Base-by-base conservation (phyloP, 2,329 filamentous ascomycete species). In the Cladobotryum mycophilum region DNA sequence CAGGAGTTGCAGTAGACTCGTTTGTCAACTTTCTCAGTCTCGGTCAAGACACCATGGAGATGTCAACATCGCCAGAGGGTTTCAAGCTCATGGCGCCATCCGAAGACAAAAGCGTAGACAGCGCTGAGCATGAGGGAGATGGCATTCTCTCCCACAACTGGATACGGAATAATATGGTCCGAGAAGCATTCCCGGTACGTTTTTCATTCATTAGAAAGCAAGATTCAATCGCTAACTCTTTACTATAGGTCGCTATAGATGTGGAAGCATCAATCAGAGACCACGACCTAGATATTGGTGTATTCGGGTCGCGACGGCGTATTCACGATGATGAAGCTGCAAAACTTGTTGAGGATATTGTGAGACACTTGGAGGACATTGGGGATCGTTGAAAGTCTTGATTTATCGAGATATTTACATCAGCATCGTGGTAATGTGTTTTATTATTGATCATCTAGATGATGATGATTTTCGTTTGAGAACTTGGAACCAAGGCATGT, bases 11-110 rank as follows among this genome's bases (percentile, higher is more conserved):
- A 48, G 66, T 95, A 1, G 79, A 87, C 58, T 82, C 79, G 0
- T 92, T 88, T 68, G 82, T 96, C 59, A 96, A 96, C 64, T 93
- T 95, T 56, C 67, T 95, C 15, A 81, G 75, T 47, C 65, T 82
- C 5, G 78, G 78, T 0, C 51, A 55, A 7, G 38, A 49, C 13
- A 15, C 34, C 2, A 6, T 17, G 12, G 22, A 8, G 25, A 15
- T 33, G 20, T n/a, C 2, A 22, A 53, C 17, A 25, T 41, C n/a
- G 8, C 38, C n/a, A n/a, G 42, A 45, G 13, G 41, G 41, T 45
- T 7, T n/a, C 17, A 17, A n/a, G 36, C 4, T 25, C 13, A 13
- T 15, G 3, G 6, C 14, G 2, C 13, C 22, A 9, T 3, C 5
- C 11, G 15, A 40, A 30, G 25, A 30, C 25, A 30, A 7, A 30